These are phyloP conservation scores for Gossypium laxum DNA, from an alignment of 441 rosid species.

Conservation along the genomic window DNA sequence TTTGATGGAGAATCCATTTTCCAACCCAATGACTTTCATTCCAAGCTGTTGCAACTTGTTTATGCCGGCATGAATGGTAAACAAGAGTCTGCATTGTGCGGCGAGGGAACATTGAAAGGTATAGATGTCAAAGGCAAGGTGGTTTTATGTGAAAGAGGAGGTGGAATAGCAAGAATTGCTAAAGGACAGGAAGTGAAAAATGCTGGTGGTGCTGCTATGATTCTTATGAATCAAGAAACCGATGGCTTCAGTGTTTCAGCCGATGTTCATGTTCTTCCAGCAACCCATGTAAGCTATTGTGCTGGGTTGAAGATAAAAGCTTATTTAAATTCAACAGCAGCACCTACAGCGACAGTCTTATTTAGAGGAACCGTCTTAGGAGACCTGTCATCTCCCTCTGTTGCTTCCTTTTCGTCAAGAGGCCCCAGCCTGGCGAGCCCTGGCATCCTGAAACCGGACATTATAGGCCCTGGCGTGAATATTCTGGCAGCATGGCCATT, in stretches of 20 bases:
- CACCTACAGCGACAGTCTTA: conserved; percentile 27
- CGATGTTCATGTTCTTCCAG: conserved; percentile 40
- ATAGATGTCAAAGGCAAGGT: conserved; percentile 31
- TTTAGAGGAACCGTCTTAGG: conserved; percentile 38
- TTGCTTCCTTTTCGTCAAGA: conserved; percentile 41
- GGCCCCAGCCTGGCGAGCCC: conserved; percentile 38
- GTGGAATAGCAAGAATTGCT: conserved; percentile 20
- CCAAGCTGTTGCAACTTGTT: conserved; percentile 27
- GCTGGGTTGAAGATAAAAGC: conserved; percentile 36
- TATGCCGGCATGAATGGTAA: conserved; percentile 29
- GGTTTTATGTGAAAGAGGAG: conserved; percentile 37
- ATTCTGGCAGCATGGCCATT: conserved; percentile 45
- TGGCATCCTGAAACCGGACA: conserved; percentile 38
- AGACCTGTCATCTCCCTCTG: conserved; percentile 24
- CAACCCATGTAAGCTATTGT: conserved; percentile 32
- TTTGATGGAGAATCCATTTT: conserved; percentile 32
- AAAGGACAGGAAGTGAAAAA: conserved; percentile 33
- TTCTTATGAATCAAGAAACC: conserved; percentile 28
- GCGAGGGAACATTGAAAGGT: conserved; percentile 22
- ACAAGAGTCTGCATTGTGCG: conserved; percentile 19
- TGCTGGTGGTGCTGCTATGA: conserved; percentile 39
- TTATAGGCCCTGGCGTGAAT: conserved; percentile 35
- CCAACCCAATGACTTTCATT: conserved; percentile 25
- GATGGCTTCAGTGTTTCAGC: conserved; percentile 20
- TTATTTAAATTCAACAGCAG: conserved; percentile 29